Evolutionary conservation across 2,329 filamentous ascomycete species (phyloP).

Genomic region (Metarhizium sp.): DNA sequence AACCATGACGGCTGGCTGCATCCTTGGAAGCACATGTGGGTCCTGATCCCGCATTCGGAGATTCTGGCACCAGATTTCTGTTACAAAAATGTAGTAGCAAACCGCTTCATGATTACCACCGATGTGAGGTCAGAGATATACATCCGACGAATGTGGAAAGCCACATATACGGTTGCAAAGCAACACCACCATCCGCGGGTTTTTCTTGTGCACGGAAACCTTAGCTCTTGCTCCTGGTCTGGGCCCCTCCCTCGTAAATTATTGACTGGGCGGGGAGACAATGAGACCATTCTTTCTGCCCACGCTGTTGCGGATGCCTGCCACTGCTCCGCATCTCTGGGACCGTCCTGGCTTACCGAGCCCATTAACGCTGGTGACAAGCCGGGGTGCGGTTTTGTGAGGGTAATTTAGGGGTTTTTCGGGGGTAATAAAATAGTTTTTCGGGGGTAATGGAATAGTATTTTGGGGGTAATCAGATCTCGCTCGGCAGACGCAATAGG

Average conservation of each 20-base stretch:
- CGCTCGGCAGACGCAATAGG: constrained; percentile 4
- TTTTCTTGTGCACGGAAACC: background rate
- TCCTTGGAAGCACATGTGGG: constrained; percentile 15
- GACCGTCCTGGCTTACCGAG: background rate
- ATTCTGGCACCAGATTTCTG: constrained; percentile 20
- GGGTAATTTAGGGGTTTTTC: constrained; percentile 7
- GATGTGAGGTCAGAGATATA: constrained; percentile 16
- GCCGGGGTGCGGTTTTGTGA: background rate
- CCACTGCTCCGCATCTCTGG: background rate
- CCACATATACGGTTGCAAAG: constrained; percentile 6
- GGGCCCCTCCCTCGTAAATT: background rate
- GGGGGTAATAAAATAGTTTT: constrained; percentile 4
- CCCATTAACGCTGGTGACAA: background rate
- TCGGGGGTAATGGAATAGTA: constrained; percentile 4
- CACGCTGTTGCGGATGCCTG: background rate
- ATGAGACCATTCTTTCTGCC: background rate
- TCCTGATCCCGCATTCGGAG: constrained; percentile 16
- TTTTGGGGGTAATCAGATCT: constrained; percentile 10
- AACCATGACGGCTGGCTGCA: constrained; percentile 6
- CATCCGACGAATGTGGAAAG: constrained; percentile 13
- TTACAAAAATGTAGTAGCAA: constrained; percentile 28
- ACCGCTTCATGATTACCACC: constrained; percentile 8
- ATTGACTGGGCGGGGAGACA: background rate
- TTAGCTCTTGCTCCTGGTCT: background rate
- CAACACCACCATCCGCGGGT: background rate